Conservation (phyloP, 202 grass and related monocot species). For the Eragrostis tef region DNA sequence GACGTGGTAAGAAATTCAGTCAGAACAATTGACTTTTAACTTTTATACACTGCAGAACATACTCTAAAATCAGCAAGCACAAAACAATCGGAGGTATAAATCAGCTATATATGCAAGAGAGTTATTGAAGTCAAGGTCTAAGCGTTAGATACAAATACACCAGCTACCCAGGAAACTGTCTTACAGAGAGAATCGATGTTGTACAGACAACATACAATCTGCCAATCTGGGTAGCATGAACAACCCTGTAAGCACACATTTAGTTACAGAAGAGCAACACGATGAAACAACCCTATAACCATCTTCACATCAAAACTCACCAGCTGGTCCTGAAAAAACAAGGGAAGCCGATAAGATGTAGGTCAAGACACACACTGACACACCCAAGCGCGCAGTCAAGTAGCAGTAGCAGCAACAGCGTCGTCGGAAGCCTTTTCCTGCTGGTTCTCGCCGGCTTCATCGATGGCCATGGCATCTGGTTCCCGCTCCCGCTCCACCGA, state of each 20-base stretch:
- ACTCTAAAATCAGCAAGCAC: background rate
- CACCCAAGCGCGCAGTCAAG: constrained; percentile 40
- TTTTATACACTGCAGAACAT: background rate
- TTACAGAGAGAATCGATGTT: constrained; percentile 1
- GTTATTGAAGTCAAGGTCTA: background rate
- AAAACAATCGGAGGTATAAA: background rate
- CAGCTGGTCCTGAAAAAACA: constrained; percentile 52
- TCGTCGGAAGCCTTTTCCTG: constrained; percentile 50
- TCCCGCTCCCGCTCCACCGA: constrained; percentile 51
- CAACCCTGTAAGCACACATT: constrained; percentile 52
- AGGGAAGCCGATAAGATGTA: constrained; percentile 38
- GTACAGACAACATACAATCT: constrained; percentile 30
- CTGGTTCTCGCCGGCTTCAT: constrained; percentile 56
- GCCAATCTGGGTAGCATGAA: constrained; percentile 24
- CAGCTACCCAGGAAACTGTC: constrained; percentile 6
- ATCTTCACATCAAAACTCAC: constrained; percentile 60
- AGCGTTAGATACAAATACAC: constrained; percentile 37
- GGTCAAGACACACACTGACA: background rate
- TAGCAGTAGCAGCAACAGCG: constrained; percentile 33
- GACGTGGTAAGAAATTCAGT: background rate
- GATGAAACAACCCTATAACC: constrained; percentile 47
- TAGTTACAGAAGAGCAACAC: constrained; percentile 5
- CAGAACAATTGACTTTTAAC: background rate
- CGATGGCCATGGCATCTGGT: constrained; percentile 47
- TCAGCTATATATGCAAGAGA: constrained; percentile 5